Evolutionary conservation across 1,284 basidiomycete species (phyloP).

Genomic region (Chalciporus sp.): DNA sequence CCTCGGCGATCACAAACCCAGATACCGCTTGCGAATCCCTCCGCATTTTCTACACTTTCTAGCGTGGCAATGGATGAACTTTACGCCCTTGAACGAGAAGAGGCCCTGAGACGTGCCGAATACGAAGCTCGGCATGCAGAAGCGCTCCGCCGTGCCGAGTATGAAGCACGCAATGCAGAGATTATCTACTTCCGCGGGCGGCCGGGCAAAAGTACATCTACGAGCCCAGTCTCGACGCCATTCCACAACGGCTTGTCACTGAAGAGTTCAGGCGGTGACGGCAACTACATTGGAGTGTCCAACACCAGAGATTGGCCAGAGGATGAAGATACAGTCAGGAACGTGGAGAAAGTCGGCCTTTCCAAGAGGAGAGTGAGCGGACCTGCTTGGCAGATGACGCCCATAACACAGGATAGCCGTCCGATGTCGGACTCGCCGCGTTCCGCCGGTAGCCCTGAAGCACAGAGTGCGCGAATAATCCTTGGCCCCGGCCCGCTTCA

Average conservation of each 20-base stretch:
- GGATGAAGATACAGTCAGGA: constrained; percentile 32
- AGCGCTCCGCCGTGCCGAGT: constrained; percentile 79
- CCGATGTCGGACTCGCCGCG: constrained; percentile 21
- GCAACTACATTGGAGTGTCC: constrained; percentile 47
- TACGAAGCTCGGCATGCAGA: constrained; percentile 83
- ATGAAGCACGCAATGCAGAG: constrained; percentile 63
- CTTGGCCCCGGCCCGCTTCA: constrained; percentile 40
- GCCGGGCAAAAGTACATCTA: constrained; percentile 67
- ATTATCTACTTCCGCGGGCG: constrained; percentile 49
- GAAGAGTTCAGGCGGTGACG: constrained; percentile 32
- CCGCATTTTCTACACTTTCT: constrained; percentile 76
- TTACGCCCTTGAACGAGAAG: constrained; percentile 82
- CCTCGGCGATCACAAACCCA: constrained; percentile 45
- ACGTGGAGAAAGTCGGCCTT: constrained; percentile 24
- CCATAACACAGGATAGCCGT: constrained; percentile 34
- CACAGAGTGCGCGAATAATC: constrained; percentile 25
- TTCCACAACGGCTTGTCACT: constrained; percentile 36
- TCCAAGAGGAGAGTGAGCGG: constrained; percentile 49
- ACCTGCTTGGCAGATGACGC: constrained; percentile 52
- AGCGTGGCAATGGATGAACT: constrained; percentile 86
- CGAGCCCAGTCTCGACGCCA: constrained; percentile 64
- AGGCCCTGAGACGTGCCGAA: constrained; percentile 81
- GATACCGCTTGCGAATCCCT: constrained; percentile 39
- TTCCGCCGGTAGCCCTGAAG: constrained; percentile 26
- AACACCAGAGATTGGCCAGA: constrained; percentile 39